Base-by-base conservation (phyloP, 1,284 basidiomycete species). In the Athelia sp. region DNA sequence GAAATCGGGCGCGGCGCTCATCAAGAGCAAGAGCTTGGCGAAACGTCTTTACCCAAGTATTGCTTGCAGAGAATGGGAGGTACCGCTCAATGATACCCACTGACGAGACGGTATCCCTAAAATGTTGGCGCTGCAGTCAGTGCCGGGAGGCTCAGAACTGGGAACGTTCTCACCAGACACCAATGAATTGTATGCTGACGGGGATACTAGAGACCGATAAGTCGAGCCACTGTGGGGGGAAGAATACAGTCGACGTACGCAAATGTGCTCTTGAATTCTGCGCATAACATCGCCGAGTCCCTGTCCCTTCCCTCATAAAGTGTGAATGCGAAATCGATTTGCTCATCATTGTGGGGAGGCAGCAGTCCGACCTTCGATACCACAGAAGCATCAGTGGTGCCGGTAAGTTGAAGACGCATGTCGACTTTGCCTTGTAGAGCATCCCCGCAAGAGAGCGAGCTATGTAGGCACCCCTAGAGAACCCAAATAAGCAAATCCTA, bases 291-390 rank as follows among this genome's bases (percentile, higher is more conserved):
- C 0, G 82, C 83, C 3, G 61, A 49, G 0, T 70, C 62, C 46
- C 78, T 76, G 15, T 76, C 68, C 18, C 64, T 57, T 9, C 71
- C 74, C 9, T 17, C 13, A 63, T 76, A 86, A 80, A 86, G 82
- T 50, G 80, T 78, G 69, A 84, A 87, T 10, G 84, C 85, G 54
- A 86, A 85, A 0, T 78, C 76, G n/a, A 87, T 72, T 59, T 86
- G 82, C 48, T 84, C 79, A 43, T 72, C 64, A 36, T 76, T 76
- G 54, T 60, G 63, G 9, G 59, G 56, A 9, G 74, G 74, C 0
- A 76, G 54, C 11, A 76, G 58, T 4, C 74, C 74, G 36, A 77
- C 71, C 61, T n/a, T n/a, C 11, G 14, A 21, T 71, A 74, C 22
- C 26, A 17, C 53, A 23, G 23, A 44, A 17, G n/a, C n/a, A n/a